phyloP scores from a whole-genome alignment of 495 filamentous ascomycete species.

The Aspergillus campestris region DNA sequence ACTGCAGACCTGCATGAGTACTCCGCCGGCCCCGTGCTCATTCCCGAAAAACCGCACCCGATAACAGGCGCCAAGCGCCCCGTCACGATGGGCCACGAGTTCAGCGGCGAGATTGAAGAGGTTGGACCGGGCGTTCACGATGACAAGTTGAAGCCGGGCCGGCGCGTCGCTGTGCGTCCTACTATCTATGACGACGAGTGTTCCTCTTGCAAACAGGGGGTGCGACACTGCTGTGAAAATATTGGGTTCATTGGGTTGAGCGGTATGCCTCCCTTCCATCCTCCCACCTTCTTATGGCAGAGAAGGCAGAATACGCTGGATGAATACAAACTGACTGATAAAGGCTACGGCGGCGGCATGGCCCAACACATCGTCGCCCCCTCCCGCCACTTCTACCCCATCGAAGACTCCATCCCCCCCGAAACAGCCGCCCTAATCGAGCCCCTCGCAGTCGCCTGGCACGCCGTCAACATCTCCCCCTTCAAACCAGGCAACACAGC shows the following conservation, averaged over 20 bases:
- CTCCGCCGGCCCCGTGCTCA: constrained; percentile 17
- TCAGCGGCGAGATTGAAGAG: constrained; percentile 51
- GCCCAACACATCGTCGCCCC: too few species aligned
- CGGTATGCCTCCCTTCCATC: constrained; percentile 19
- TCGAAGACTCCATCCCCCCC: neutral
- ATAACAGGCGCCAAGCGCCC: constrained; percentile 49
- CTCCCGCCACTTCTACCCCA: too few species aligned
- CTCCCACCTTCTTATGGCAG: too few species aligned
- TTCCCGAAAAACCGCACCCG: constrained; percentile 49
- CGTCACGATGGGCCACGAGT: constrained; percentile 55
- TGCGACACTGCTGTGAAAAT: constrained; percentile 48
- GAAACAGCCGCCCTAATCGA: constrained; percentile 44
- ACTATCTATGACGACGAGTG: constrained; percentile 53
- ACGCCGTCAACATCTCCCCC: constrained; percentile 47
- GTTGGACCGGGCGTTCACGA: constrained; percentile 41
- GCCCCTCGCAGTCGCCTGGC: constrained; percentile 56
- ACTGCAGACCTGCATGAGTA: too few species aligned
- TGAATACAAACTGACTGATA: too few species aligned
- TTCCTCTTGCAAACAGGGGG: constrained; percentile 39
- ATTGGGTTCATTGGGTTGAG: constrained; percentile 54
- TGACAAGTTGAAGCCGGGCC: constrained; percentile 38
- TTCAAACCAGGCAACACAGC: constrained; percentile 37
- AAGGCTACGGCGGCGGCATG: too few species aligned
- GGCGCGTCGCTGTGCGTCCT: constrained; percentile 50
- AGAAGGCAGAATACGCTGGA: too few species aligned